These are phyloP conservation scores for Anthracocystis setariae DNA, from an alignment of 1,284 basidiomycete genomes.

Conservation along the genomic window DNA sequence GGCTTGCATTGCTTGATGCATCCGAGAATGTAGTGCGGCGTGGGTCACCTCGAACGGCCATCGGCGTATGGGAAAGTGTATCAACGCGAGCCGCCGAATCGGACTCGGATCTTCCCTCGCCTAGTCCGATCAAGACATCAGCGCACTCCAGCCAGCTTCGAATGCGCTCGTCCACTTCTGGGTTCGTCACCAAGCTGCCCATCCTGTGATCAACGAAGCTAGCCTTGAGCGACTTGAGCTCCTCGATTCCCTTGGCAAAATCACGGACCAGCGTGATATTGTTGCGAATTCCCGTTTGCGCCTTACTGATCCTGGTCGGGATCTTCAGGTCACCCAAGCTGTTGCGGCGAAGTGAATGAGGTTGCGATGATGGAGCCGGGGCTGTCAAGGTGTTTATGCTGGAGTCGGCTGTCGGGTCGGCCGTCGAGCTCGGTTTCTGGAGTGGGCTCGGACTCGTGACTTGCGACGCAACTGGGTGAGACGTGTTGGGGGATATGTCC, in stretches of 20 bases:
- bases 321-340: conserved; percentile 58
- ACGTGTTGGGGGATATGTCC: neutral
- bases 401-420: neutral
- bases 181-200: neutral
- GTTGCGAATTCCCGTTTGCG: conserved; percentile 48
- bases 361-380: conserved; percentile 4
- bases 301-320: conserved; percentile 54
- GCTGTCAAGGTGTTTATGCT: conserved; percentile 4
- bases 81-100: conserved; percentile 44
- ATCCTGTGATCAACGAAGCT: conserved; percentile 34
- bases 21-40: conserved; percentile 24
- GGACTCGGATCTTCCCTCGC: conserved; percentile 45
- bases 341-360: conserved; percentile 34
- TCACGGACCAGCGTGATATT: conserved; percentile 53
- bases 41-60: conserved; percentile 17
- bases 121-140: conserved; percentile 55
- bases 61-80: conserved; percentile 41
- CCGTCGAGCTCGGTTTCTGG: neutral
- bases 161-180: conserved; percentile 11
- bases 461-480: neutral
- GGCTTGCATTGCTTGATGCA: conserved; percentile 10
- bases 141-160: conserved; percentile 57
- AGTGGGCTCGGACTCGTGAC: neutral
- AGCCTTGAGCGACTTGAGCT: conserved; percentile 48
- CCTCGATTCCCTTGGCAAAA: conserved; percentile 57